Evolutionary conservation across 2,329 filamentous ascomycete species (phyloP).

Genomic region (Metarhizium guizhouense): DNA sequence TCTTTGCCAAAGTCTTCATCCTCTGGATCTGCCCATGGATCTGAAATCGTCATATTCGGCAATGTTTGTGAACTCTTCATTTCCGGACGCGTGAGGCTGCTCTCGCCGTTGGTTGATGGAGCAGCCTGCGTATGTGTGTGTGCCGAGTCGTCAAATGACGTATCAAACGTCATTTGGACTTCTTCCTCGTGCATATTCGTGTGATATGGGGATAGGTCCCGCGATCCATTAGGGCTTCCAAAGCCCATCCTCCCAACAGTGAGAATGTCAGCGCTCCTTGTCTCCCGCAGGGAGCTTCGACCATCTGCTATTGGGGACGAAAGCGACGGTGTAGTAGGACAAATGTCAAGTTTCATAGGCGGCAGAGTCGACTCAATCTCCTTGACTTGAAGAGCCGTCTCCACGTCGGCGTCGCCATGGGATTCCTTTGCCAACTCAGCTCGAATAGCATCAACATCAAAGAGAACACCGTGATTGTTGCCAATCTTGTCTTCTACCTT

Average conservation of each 20-base stretch:
- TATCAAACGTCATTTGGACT: constrained; percentile 66
- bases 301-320: constrained; percentile 13
- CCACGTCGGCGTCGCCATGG: constrained; percentile 37
- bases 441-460: constrained; percentile 91
- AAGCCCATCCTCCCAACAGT: constrained; percentile 10
- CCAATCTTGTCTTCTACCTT: constrained; percentile 33
- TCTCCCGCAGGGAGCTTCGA: constrained; percentile 28
- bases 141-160: constrained; percentile 39
- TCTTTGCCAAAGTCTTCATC: constrained; percentile 64
- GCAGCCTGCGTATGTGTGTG: constrained; percentile 7
- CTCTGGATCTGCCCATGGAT: constrained; percentile 64
- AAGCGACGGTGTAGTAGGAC: constrained; percentile 21
- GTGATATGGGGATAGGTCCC: constrained; percentile 16
- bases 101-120: constrained; percentile 19
- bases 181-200: constrained; percentile 33
- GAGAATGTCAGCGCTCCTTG: constrained; percentile 35
- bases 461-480: constrained; percentile 61
- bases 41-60: constrained; percentile 38
- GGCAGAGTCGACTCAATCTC: constrained; percentile 84
- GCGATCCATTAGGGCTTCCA: constrained; percentile 3
- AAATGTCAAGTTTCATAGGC: constrained; percentile 71
- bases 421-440: constrained; percentile 68
- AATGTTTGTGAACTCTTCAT: constrained; percentile 35
- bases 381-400: constrained; percentile 51
- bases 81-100: constrained; percentile 16